Evolutionary conservation across 192 early-diverging fungal genomes (phyloP).

Genomic region (Pilaira anomala): DNA sequence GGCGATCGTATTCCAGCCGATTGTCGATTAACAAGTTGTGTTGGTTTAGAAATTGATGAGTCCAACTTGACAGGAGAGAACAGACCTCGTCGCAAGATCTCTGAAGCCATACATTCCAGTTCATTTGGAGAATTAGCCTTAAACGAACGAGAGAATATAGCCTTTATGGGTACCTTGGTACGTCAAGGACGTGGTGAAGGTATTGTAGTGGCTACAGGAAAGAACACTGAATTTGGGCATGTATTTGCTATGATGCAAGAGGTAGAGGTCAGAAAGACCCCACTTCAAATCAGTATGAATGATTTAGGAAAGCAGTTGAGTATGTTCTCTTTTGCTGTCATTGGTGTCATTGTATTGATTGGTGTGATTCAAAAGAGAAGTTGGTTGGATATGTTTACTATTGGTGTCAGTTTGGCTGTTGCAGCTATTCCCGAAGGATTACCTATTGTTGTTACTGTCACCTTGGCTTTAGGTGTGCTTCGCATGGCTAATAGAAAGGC

Average conservation of each 20-base stretch:
- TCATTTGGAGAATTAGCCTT: conserved; percentile 54
- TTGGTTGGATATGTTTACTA: conserved; percentile 95
- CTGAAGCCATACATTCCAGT: conserved; percentile 46
- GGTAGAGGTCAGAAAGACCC: conserved; percentile 86
- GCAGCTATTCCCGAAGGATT: conserved; percentile 98
- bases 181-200: conserved; percentile 82
- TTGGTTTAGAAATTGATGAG: conserved; percentile 90
- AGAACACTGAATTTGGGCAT: conserved; percentile 90
- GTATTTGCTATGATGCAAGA: conserved; percentile 95
- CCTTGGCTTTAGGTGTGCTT: conserved; percentile 88
- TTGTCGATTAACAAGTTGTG: conserved; percentile 68
- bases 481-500: conserved; percentile 89
- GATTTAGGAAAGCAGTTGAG: conserved; percentile 86
- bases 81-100: conserved; percentile 72
- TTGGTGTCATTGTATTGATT: conserved; percentile 79
- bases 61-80: conserved; percentile 85
- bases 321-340: conserved; percentile 81
- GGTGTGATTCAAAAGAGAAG: conserved; percentile 85
- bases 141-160: conserved; percentile 82
- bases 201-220: conserved; percentile 87
- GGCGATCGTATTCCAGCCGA: conserved; percentile 96
- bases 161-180: conserved; percentile 93
- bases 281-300: conserved; percentile 93
- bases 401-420: conserved; percentile 91
- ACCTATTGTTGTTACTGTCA: conserved; percentile 96